Percentiles rank a stretch among this genome's conserved stretches.
These are phyloP conservation scores for Apophysomyces ossiformis DNA, from an alignment of 371 early-diverging fungal genomes.

Conservation along the genomic window DNA sequence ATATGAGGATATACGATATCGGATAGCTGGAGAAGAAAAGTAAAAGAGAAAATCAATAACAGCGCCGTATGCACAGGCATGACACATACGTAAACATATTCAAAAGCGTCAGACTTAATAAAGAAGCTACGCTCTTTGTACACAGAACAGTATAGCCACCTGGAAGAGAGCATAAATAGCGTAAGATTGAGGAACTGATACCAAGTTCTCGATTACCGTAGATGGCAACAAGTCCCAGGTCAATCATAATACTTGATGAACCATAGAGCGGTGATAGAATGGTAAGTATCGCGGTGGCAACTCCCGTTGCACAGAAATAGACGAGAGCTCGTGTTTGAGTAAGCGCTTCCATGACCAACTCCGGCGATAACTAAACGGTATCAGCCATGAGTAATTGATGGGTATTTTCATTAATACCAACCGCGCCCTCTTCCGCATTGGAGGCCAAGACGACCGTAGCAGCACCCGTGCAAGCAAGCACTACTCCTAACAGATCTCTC, in stretches of 20 bases:
- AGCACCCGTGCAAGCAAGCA: constrained; percentile 73
- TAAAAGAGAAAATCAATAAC: neutral
- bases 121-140: constrained; percentile 75
- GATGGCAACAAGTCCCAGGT: constrained; percentile 72
- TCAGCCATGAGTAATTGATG: neutral
- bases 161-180: constrained; percentile 23
- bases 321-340: constrained; percentile 62
- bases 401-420: constrained; percentile 24
- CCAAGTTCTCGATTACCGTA: constrained; percentile 56
- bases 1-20: constrained; percentile 67
- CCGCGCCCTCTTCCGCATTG: constrained; percentile 63
- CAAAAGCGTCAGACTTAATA: constrained; percentile 66
- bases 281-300: constrained; percentile 44
- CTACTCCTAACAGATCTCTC: constrained; percentile 70
- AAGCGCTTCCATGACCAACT: constrained; percentile 63
- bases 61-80: no score
- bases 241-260: constrained; percentile 65
- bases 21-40: constrained; percentile 43
- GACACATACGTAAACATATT: constrained; percentile 63
- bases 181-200: neutral
- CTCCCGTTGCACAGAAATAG: constrained; percentile 60
- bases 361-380: constrained; percentile 59
- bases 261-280: constrained; percentile 63
- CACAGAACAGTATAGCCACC: constrained; percentile 82
- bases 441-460: constrained; percentile 70